Percentiles rank a stretch among this genome's conserved stretches.
Evolutionary conservation across 2,329 filamentous ascomycete species (phyloP).

Genomic region (Colletotrichum chrysophilum): DNA sequence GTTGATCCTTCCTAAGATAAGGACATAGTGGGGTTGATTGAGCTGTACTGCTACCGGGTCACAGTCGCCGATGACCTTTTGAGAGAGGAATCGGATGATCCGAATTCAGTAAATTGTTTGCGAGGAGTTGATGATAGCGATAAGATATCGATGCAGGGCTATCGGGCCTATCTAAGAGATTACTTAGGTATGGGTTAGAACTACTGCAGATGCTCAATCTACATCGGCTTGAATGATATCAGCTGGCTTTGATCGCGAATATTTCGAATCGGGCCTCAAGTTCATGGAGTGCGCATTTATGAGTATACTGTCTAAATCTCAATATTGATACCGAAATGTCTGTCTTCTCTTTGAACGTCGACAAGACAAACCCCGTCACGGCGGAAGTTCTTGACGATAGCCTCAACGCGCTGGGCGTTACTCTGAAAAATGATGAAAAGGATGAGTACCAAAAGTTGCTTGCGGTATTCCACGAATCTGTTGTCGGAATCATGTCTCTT

Average conservation of each 20-base stretch:
- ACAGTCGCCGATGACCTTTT: neutral
- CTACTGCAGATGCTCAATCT: neutral
- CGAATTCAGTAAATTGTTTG: neutral
- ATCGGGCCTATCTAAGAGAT: neutral
- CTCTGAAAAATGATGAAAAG: neutral
- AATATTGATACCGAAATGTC: neutral
- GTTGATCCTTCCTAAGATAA: neutral
- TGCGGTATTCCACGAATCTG: conserved; percentile 9
- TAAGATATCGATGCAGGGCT: neutral
- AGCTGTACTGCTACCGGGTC: neutral
- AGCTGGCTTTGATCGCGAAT: neutral
- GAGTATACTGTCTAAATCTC: neutral
- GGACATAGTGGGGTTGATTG: neutral
- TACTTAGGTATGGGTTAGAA: neutral
- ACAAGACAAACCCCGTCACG: neutral
- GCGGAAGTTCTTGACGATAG: neutral
- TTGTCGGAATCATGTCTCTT: neutral
- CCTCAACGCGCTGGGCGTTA: neutral
- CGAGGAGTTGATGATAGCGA: neutral
- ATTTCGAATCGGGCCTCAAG: neutral
- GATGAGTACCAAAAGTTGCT: conserved; percentile 2
- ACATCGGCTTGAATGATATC: neutral
- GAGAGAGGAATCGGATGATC: neutral
- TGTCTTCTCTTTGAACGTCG: conserved; percentile 8
- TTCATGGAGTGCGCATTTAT: neutral